Percentiles rank a stretch among this genome's conserved stretches.
Conservation (phyloP, 2,329 filamentous ascomycete genomes). For the Alternaria sp. region DNA sequence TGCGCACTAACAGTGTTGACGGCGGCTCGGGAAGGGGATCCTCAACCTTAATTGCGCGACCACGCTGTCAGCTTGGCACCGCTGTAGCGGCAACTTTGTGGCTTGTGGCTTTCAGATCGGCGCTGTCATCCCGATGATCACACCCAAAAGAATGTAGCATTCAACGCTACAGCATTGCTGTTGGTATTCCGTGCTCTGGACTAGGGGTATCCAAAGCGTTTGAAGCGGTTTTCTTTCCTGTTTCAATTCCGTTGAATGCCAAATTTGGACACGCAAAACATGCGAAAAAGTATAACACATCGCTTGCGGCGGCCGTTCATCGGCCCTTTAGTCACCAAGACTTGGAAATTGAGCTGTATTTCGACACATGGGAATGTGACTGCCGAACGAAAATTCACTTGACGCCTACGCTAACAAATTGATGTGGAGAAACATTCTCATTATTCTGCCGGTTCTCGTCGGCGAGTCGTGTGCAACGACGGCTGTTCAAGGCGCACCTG, state of each 20-base stretch:
- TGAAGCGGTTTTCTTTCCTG: not conserved
- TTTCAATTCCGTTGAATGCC: slow-evolving; percentile 5
- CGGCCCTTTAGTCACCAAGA: not conserved
- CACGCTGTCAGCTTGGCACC: slow-evolving; percentile 17
- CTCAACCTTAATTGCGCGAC: slow-evolving; percentile 36
- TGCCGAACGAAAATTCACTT: not conserved
- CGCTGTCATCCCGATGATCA: slow-evolving; percentile 23
- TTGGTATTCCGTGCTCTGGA: not conserved
- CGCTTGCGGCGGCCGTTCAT: slow-evolving; percentile 2
- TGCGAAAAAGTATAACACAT: not conserved
- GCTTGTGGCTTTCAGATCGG: slow-evolving; percentile 22
- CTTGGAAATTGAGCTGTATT: not conserved
- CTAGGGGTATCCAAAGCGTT: slow-evolving; percentile 2
- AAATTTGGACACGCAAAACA: slow-evolving; percentile 17
- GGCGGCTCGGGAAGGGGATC: slow-evolving; percentile 30
- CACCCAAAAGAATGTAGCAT: slow-evolving; percentile 20
- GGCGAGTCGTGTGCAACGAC: slow-evolving; percentile 5
- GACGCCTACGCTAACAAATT: not conserved
- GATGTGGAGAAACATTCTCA: not conserved
- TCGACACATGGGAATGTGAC: not conserved
- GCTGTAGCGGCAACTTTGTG: not conserved
- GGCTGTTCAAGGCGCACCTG: not conserved
- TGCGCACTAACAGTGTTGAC: slow-evolving; percentile 23
- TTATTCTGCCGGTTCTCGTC: slow-evolving; percentile 6
- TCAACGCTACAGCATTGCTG: slow-evolving; percentile 17